Base-by-base conservation (phyloP, 495 filamentous ascomycete genomes). In the Tuber melanosporum region DNA sequence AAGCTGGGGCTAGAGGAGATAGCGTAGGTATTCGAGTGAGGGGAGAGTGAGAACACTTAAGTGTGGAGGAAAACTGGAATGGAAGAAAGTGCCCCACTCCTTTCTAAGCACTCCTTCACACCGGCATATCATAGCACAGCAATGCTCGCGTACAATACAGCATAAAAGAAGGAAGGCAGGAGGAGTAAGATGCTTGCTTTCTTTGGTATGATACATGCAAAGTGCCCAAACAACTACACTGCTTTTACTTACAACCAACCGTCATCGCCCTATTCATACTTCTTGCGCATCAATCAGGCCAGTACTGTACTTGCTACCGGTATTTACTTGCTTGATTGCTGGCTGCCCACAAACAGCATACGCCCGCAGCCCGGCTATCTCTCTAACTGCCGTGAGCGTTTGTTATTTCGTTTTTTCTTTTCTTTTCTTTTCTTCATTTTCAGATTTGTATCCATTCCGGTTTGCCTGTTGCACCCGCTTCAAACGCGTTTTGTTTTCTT, bases 401-500 rank as follows among this genome's bases (percentile, higher is more conserved):
- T 66, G 57, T 66, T 66, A 66, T 36, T 66, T 66, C 26, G 26
- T 66, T 66, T 66, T 66, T 66, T 8, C 14, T 19, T 15, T 15
- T 36, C 14, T 36, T 66, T 19, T 66, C 14, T 36, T 36, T 19
- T 66, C 26, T 17, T 66, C 17, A 8, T 26, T 15, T 66, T 66
- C 14, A 66, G 57, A 66, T 66, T 66, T 66, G 57, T 66, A 66
- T 36, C 57, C n/a, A 8, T 62, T 66, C 5, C 32, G 57, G 57
- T 66, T 66, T 66, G 26, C 26, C 57, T 66, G 57, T 66, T 66
- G 57, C 57, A 66, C 26, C 57, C 57, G 57, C 57, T 66, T 66
- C 57, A 66, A 66, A 66, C 57, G 57, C 32, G 57, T 66, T 66
- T 66, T 66, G 57, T 66, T 66, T 66, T 66, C 57, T 36, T 36